Conservation (phyloP, 768 basidiomycete species). For the Boletus speciosus region DNA sequence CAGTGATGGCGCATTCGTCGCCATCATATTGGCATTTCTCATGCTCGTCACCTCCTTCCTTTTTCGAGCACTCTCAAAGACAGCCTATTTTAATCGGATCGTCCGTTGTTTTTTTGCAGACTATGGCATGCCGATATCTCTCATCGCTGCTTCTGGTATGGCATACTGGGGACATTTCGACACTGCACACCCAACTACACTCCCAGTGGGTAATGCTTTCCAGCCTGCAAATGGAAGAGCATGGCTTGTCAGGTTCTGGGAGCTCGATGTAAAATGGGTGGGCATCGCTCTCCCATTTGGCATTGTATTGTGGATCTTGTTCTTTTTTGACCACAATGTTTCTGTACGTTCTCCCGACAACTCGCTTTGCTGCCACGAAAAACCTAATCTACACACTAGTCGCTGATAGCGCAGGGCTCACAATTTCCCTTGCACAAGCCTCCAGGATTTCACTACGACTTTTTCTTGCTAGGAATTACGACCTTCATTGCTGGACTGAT, state of each 20-base stretch:
- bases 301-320: conserved; percentile 81
- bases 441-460: conserved; percentile 83
- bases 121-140: conserved; percentile 88
- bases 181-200: conserved; percentile 52
- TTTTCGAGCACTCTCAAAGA: conserved; percentile 62
- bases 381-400: conserved; percentile 42
- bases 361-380: background rate
- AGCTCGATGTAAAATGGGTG: conserved; percentile 84
- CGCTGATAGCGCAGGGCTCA: conserved; percentile 86
- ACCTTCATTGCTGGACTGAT: conserved; percentile 88
- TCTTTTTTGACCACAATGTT: conserved; percentile 95
- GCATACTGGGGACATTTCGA: conserved; percentile 87
- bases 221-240: conserved; percentile 64
- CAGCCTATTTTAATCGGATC: conserved; percentile 67
- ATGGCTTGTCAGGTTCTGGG: conserved; percentile 90
- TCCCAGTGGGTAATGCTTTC: conserved; percentile 70
- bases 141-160: conserved; percentile 70
- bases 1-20: conserved; percentile 52
- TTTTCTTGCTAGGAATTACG: conserved; percentile 86
- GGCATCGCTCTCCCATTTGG: conserved; percentile 89
- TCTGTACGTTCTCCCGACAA: conserved; percentile 47
- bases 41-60: conserved; percentile 76
- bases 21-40: conserved; percentile 69
- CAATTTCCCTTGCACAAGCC: conserved; percentile 90
- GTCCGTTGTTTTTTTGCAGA: conserved; percentile 75